These are phyloP conservation scores for Cucumis hystrix DNA, from an alignment of 306 rosid genomes.

Conservation along the genomic window DNA sequence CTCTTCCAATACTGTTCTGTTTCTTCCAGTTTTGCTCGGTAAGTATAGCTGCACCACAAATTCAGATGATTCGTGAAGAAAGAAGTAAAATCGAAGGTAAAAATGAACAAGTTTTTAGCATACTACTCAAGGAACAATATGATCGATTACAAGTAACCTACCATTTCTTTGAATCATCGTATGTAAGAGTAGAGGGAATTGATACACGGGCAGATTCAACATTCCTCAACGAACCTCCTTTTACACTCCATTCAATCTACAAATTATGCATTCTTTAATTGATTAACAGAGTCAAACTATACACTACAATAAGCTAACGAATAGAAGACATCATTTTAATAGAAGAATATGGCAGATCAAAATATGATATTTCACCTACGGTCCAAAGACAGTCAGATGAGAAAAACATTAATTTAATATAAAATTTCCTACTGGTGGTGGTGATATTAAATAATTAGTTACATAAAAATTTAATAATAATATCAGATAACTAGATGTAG, in stretches of 20 bases:
- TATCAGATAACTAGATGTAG: neutral
- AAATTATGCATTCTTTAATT: slow-evolving; percentile 8
- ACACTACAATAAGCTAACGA: slow-evolving; percentile 10
- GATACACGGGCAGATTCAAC: slow-evolving; percentile 87
- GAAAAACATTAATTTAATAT: neutral
- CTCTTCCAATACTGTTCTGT: slow-evolving; percentile 94
- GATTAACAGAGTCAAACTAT: slow-evolving; percentile 6
- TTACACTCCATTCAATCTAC: slow-evolving; percentile 87
- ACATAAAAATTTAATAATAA: neutral
- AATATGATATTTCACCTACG: neutral
- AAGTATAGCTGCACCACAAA: slow-evolving; percentile 61
- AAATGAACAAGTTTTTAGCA: neutral
- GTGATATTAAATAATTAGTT: neutral
- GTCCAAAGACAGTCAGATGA: neutral
- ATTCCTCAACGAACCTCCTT: slow-evolving; percentile 73
- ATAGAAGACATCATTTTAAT: slow-evolving; percentile 8
- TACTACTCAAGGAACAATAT: neutral
- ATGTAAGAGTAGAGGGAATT: slow-evolving; percentile 66
- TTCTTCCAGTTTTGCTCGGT: slow-evolving; percentile 65
- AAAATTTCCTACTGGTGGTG: neutral
- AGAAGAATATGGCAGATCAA: neutral
- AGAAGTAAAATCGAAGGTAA: slow-evolving; percentile 13
- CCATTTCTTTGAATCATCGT: slow-evolving; percentile 85
- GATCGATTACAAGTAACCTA: slow-evolving; percentile 15
- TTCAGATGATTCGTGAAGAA: slow-evolving; percentile 13